Percentiles rank a stretch among this genome's conserved stretches.
These are phyloP conservation scores for Medicago lupulina DNA, from an alignment of 306 rosid genomes.

Conservation along the genomic window DNA sequence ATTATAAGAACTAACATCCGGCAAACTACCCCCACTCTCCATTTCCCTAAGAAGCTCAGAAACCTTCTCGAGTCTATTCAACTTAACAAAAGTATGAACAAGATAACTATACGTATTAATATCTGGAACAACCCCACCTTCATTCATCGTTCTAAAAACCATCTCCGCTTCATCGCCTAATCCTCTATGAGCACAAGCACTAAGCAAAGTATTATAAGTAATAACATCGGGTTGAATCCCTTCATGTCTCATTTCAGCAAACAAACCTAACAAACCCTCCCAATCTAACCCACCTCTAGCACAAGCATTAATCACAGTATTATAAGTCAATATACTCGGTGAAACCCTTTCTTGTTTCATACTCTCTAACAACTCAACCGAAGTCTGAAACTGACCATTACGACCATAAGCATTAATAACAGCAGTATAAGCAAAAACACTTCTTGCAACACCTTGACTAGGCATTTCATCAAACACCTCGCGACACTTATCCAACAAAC, in stretches of 20 bases:
- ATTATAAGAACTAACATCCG: conserved; percentile 86
- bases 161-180: conserved; percentile 91
- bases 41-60: conserved; percentile 84
- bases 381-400: conserved; percentile 71
- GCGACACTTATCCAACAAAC: conserved; percentile 79
- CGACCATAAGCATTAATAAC: conserved; percentile 94
- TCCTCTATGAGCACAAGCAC: conserved; percentile 86
- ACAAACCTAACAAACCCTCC: conserved; percentile 90
- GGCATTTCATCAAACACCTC: conserved; percentile 98
- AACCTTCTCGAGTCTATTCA: conserved; percentile 76
- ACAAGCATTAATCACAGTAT: conserved; percentile 90
- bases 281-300: conserved; percentile 95
- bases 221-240: conserved; percentile 87
- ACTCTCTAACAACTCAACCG: conserved; percentile 69
- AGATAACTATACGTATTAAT: conserved; percentile 72
- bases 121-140: conserved; percentile 90
- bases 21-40: conserved; percentile 87
- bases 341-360: conserved; percentile 85
- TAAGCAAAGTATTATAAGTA: conserved; percentile 87
- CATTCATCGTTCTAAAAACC: conserved; percentile 94
- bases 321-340: conserved; percentile 81
- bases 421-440: conserved; percentile 86
- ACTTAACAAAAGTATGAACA: conserved; percentile 82
- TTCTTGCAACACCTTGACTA: conserved; percentile 70
- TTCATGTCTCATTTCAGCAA: conserved; percentile 98